Conservation (phyloP, 495 filamentous ascomycete species). For the Hypoxylon crocopeplum region DNA sequence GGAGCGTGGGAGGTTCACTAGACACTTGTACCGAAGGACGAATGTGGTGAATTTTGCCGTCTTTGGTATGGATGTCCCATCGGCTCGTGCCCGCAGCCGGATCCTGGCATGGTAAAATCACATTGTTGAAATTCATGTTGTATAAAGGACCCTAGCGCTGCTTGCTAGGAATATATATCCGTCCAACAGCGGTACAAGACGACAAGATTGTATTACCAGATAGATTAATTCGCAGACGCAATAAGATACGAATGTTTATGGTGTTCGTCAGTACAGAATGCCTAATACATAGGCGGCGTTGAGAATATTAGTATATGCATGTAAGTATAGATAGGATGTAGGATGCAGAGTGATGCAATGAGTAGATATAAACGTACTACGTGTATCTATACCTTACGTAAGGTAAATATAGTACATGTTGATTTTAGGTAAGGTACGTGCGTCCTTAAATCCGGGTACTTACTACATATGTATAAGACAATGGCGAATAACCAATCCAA, state of each 20-base stretch:
- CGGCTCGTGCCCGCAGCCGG: background rate
- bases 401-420: background rate
- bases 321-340: background rate
- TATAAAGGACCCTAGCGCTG: too few relatives aligned
- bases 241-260: too few relatives aligned
- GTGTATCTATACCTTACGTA: background rate
- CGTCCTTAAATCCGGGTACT: too few relatives aligned
- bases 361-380: background rate
- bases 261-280: too few relatives aligned
- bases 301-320: background rate
- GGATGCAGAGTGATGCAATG: background rate
- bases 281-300: too few relatives aligned
- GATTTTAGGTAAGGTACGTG: too few relatives aligned
- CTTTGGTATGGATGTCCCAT: constrained; percentile 30
- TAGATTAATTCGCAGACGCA: too few relatives aligned
- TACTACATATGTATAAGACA: too few relatives aligned
- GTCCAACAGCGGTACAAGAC: too few relatives aligned
- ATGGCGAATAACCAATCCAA: too few relatives aligned
- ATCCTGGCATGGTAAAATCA: constrained; percentile 10
- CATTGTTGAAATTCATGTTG: constrained; percentile 20
- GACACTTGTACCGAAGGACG: constrained; percentile 8
- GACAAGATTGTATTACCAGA: too few relatives aligned
- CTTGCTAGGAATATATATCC: too few relatives aligned
- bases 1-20: constrained; percentile 40
- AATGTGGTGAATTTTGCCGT: constrained; percentile 24